Evolutionary conservation across 208 protist genomes (phyloP), one percentile per base, ranked within the genome.

Genomic region (Trichomonas tenax): DNA sequence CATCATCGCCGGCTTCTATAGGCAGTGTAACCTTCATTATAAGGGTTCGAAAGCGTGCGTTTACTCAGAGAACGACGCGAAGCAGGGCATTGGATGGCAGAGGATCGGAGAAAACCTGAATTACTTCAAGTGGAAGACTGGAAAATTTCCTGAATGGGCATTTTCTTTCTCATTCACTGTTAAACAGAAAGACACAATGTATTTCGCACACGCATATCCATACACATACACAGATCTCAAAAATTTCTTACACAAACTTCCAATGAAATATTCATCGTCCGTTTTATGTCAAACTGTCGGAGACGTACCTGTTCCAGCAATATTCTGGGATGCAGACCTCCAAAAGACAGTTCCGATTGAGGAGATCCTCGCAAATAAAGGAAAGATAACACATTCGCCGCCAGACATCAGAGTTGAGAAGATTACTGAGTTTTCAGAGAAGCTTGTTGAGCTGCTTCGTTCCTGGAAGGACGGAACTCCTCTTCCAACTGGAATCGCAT

Each of bases 81-180:
- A 41, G 36, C 23, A 44, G 51, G 44, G 44, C 14, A 93, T 93
- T 58, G 86, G 86, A 9, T 93, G 86, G 86, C 86, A 93, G 26
- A 23, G 86, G 0, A 93, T 93, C 31, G 86, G 86, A 17, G 86
- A 93, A 26, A 44, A 93, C 11, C n/a, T 93, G 31, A 93, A 93
- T 93, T 93, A 93, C 26, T 93, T 93, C 44, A 48, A 51, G 38
- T 41, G 44, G 21, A 93, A 93, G 46, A 51, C 44, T 38, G 86
- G 86, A 48, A 93, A 93, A 51, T 93, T 93, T 26, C 86, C 86
- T 48, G 86, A 93, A 36, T 93, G 86, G 86, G 36, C 86, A 15
- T 93, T 41, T 41, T 48, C 44, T 4, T 93, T 93, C 34, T 58
- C 23, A 38, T 93, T 93, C 44, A 93, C 86, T 51, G 86, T 93